phyloP scores from a whole-genome alignment of 225 moss, liverwort and hornwort species.

The Marchantia polymorpha region DNA sequence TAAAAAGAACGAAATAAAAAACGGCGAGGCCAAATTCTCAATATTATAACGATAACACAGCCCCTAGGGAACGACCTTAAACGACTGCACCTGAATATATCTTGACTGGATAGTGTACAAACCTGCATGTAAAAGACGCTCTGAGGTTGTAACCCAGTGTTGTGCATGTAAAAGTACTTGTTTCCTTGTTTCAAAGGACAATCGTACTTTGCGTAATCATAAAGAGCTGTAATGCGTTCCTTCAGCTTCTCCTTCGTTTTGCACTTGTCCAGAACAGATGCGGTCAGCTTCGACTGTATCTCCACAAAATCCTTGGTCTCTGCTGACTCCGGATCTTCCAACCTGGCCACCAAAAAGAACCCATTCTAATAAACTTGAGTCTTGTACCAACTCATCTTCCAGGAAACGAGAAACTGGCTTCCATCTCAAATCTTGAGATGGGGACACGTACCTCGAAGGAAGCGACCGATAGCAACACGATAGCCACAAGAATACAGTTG shows the following conservation, averaged over 20 bases:
- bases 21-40: no score
- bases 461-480: neutral
- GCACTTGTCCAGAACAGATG: slow-evolving; percentile 47
- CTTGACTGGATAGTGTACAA: neutral
- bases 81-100: neutral
- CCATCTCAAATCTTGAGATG: no score
- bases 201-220: slow-evolving; percentile 68
- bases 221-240: slow-evolving; percentile 56
- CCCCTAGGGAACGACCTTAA: neutral
- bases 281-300: slow-evolving; percentile 51
- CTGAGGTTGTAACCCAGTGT: slow-evolving; percentile 77
- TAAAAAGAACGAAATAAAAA: no score
- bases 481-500: neutral
- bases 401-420: no score
- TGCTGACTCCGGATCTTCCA: slow-evolving; percentile 76
- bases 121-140: slow-evolving; percentile 76
- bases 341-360: slow-evolving; percentile 34
- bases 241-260: slow-evolving; percentile 50
- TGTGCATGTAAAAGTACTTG: slow-evolving; percentile 62
- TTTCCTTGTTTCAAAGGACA: slow-evolving; percentile 65
- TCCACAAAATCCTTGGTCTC: slow-evolving; percentile 54
- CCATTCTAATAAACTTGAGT: neutral
- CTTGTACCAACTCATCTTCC: neutral
- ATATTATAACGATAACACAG: no score
- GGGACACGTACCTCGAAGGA: no score